Evolutionary conservation across 148 eudicot species (phyloP).

Genomic region (Fagopyrum tataricum): DNA sequence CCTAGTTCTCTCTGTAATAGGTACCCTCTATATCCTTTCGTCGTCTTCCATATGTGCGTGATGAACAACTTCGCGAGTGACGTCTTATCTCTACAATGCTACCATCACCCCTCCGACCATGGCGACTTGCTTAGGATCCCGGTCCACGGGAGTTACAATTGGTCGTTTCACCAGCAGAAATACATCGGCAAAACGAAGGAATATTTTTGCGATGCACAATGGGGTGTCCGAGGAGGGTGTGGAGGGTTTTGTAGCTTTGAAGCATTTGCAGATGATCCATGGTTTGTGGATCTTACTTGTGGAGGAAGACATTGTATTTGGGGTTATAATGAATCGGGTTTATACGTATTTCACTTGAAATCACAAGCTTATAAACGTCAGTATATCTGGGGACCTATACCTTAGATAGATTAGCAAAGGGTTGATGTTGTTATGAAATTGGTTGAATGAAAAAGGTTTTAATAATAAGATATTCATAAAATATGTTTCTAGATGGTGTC

Average conservation of each 20-base stretch:
- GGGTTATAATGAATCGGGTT: background rate
- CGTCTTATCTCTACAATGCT: background rate
- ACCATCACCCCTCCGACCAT: background rate
- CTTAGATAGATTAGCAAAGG: background rate
- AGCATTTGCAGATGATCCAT: background rate
- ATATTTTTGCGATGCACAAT: background rate
- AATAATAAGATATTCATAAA: no score
- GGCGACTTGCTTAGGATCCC: background rate
- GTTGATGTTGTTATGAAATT: background rate
- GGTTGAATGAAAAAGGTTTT: no score
- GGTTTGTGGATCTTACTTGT: background rate
- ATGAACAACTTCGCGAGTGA: background rate
- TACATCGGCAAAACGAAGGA: background rate
- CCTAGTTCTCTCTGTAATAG: background rate
- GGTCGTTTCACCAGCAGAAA: background rate
- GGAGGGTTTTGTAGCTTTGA: background rate
- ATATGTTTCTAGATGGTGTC: no score
- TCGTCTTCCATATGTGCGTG: background rate
- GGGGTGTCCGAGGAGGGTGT: background rate
- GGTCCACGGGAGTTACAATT: background rate
- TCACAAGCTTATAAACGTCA: background rate
- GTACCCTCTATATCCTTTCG: background rate
- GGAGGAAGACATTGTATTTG: slow-evolving; percentile 2
- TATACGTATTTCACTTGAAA: background rate
- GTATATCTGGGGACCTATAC: background rate